Conservation (phyloP, 352 stramenopile genomes). For the Blastocystis sp. region DNA sequence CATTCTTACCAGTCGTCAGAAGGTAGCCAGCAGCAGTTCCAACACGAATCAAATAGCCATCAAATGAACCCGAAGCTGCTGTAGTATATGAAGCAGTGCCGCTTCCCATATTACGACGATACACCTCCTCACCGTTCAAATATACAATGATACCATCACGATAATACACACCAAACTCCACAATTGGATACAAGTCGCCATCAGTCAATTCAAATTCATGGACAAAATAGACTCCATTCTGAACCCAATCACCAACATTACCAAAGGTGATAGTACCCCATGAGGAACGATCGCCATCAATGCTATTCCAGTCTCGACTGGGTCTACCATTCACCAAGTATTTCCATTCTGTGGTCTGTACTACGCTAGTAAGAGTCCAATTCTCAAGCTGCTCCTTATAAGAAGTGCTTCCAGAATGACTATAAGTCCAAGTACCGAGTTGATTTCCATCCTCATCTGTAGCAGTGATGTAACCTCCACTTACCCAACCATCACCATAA, state of each 20-base stretch:
- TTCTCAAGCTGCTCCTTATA: neutral
- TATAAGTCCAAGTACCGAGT: neutral
- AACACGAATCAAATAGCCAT: constrained; percentile 39
- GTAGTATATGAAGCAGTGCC: neutral
- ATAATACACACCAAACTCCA: constrained; percentile 64
- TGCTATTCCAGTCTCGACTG: constrained; percentile 4
- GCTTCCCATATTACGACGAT: constrained; percentile 37
- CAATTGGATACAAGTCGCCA: constrained; percentile 28
- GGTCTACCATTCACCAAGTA: neutral
- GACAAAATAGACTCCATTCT: constrained; percentile 60
- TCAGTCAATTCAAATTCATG: constrained; percentile 36
- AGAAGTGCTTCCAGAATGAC: neutral
- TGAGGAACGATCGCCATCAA: neutral
- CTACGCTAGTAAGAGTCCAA: neutral
- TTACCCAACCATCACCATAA: constrained; percentile 55
- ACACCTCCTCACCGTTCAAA: constrained; percentile 44
- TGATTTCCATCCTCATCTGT: constrained; percentile 3
- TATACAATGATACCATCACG: constrained; percentile 36
- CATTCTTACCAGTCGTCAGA: constrained; percentile 38
- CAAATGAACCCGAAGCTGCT: neutral
- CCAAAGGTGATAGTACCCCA: neutral
- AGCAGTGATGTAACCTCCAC: neutral
- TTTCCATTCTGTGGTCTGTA: neutral
- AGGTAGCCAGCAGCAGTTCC: constrained; percentile 53
- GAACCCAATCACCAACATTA: neutral